Evolutionary conservation across 345 rosid species (phyloP).

Genomic region (Toxicodendron radicans): DNA sequence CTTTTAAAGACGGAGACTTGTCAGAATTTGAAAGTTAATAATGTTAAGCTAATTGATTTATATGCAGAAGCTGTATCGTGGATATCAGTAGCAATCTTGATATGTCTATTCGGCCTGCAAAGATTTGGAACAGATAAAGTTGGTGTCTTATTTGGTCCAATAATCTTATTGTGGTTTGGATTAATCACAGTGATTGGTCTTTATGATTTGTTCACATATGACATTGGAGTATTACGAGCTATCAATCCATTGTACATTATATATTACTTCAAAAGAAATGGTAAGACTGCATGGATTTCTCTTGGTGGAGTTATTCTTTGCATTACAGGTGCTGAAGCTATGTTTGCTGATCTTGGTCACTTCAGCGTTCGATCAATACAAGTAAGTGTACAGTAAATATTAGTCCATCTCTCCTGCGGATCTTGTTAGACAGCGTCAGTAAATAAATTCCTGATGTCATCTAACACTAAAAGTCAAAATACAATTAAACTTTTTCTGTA

Average conservation of each 20-base stretch:
- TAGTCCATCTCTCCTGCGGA: no score
- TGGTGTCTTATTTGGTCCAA: constrained; percentile 63
- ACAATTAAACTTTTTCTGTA: no score
- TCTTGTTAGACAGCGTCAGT: no score
- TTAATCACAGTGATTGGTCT: constrained; percentile 55
- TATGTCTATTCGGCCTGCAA: constrained; percentile 24
- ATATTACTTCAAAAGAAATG: constrained; percentile 52
- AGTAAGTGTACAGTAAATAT: constrained; percentile 19
- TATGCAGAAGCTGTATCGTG: constrained; percentile 28
- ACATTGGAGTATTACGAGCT: constrained; percentile 52
- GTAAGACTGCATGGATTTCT: constrained; percentile 52
- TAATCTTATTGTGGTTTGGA: constrained; percentile 54
- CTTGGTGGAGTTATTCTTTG: constrained; percentile 70
- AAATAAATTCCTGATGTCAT: no score
- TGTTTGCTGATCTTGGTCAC: constrained; percentile 86
- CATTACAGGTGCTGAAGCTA: constrained; percentile 79
- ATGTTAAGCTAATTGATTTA: not conserved
- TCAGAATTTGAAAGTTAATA: no score
- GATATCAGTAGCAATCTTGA: constrained; percentile 31
- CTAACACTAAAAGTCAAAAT: no score
- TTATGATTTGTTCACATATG: constrained; percentile 54
- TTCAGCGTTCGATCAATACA: constrained; percentile 63
- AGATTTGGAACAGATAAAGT: constrained; percentile 56
- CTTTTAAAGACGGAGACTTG: not conserved
- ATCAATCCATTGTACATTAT: constrained; percentile 56